phyloP scores from a whole-genome alignment of 768 basidiomycete genomes.

The Kwoniella shandongensis region DNA sequence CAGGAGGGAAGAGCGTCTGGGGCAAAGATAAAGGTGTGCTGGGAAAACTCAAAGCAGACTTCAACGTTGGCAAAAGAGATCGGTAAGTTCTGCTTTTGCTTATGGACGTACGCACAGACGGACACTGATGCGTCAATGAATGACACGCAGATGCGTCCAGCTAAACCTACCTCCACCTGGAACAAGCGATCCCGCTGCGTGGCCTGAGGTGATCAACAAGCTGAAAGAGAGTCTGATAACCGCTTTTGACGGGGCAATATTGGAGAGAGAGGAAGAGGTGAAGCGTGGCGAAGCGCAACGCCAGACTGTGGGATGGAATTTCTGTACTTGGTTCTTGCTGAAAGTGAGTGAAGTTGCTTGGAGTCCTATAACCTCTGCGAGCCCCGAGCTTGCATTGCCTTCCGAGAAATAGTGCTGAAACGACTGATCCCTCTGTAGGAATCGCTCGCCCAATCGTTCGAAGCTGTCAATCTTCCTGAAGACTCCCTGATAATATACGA shows the following conservation, averaged over 20 bases:
- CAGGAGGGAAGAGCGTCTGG: constrained; percentile 66
- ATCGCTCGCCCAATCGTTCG: constrained; percentile 86
- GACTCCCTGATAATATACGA: constrained; percentile 87
- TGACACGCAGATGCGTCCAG: constrained; percentile 37
- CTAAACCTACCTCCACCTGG: constrained; percentile 56
- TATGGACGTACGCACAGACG: not conserved
- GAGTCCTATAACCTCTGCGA: too few species aligned
- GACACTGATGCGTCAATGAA: not conserved
- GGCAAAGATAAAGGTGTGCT: constrained; percentile 72
- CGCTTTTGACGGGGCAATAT: constrained; percentile 77
- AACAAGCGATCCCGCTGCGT: constrained; percentile 71
- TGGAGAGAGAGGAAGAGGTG: constrained; percentile 84
- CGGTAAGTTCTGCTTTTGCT: constrained; percentile 58
- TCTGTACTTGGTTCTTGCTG: constrained; percentile 91
- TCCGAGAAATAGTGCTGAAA: not conserved
- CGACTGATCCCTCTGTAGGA: constrained; percentile 62
- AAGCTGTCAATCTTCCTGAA: constrained; percentile 82
- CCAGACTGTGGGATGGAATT: constrained; percentile 96
- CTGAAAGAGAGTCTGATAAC: constrained; percentile 84
- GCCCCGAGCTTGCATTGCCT: not conserved
- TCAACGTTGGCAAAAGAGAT: constrained; percentile 84
- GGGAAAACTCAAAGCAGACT: constrained; percentile 88
- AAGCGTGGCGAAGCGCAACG: constrained; percentile 83
- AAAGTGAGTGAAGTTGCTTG: constrained; percentile 63
- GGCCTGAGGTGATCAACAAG: constrained; percentile 84